Evolutionary conservation across 176 grass and related monocot genomes (phyloP).

Genomic region (maize (Zea mays)): Zm-B73-REFERENCE-NAM-5.0 NC_050098.1:235360501-235361000

Average conservation of each 20-base stretch:
- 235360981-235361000: slow-evolving; percentile 60
- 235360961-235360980: slow-evolving; percentile 55
- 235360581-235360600: not conserved
- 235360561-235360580: no score
- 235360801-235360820: not conserved
- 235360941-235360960: slow-evolving; percentile 69
- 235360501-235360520: no score
- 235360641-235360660: slow-evolving; percentile 29
- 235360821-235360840: slow-evolving; percentile 39
- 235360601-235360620: not conserved
- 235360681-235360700: slow-evolving; percentile 55
- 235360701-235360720: slow-evolving; percentile 39
- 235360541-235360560: no score
- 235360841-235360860: slow-evolving; percentile 47
- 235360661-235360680: slow-evolving; percentile 58
- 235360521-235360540: no score
- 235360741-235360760: slow-evolving; percentile 27
- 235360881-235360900: slow-evolving; percentile 49
- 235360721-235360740: slow-evolving; percentile 47
- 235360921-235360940: not conserved
- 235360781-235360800: slow-evolving; percentile 35
- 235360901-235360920: not conserved
- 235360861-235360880: slow-evolving; percentile 45
- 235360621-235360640: slow-evolving; percentile 27
- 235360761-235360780: slow-evolving; percentile 32